A percentile compares a stretch with the other conserved stretches of the same genome.
Evolutionary conservation across 1,139 yeast genomes (phyloP).

Genomic region (Yamadazyma friedrichii): DNA sequence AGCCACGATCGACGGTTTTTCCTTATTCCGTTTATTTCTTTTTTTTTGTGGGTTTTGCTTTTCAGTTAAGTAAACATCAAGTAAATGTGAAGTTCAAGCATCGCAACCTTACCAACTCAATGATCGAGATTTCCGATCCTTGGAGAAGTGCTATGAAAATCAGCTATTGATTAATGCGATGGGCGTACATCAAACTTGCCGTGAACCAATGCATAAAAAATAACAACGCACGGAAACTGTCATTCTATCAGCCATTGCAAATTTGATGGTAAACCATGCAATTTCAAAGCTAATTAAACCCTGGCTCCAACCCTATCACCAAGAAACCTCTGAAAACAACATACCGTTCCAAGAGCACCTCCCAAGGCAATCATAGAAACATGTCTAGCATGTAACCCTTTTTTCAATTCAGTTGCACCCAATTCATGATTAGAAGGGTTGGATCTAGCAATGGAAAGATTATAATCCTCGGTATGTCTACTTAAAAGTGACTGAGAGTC

Average conservation of each 20-base stretch:
- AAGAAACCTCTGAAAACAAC: conserved; percentile 17
- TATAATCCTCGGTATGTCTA: conserved; percentile 51
- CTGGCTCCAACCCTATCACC: too few species aligned
- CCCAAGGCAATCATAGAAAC: conserved; percentile 70
- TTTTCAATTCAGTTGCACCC: conserved; percentile 57
- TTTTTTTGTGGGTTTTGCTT: not conserved
- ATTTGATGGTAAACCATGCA: too few species aligned
- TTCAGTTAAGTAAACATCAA: too few species aligned
- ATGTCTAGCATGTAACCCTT: conserved; percentile 67
- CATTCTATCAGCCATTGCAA: not conserved
- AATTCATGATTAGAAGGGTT: conserved; percentile 36
- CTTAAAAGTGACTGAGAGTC: conserved; percentile 34
- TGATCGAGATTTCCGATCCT: too few species aligned
- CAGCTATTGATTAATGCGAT: too few species aligned
- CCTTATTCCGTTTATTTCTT: not conserved
- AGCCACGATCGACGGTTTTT: not conserved
- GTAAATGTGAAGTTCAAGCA: too few species aligned
- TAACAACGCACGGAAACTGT: not conserved
- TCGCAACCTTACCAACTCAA: too few species aligned
- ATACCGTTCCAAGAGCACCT: conserved; percentile 61
- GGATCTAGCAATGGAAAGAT: conserved; percentile 45
- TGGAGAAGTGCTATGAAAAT: too few species aligned
- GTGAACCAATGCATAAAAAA: not conserved
- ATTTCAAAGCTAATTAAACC: too few species aligned
- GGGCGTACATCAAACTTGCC: too few species aligned